Base-by-base conservation (phyloP, 2,329 filamentous ascomycete genomes). In the Pseudodiploospora longispora region DNA sequence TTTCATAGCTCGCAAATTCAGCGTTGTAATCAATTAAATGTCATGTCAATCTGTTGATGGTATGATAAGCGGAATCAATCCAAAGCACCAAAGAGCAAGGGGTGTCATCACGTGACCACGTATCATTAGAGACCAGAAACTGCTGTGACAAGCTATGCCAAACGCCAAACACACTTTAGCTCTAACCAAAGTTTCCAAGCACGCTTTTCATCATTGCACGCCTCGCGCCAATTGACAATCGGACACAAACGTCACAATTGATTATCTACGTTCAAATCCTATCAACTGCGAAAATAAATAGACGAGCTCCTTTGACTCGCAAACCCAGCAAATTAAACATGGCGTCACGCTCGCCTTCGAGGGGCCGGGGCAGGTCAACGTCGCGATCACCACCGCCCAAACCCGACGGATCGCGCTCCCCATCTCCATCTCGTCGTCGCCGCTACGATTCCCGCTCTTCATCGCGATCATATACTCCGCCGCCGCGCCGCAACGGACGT, bases 311-410 rank as follows among this genome's bases (percentile, higher is more conserved):
- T 19, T 37, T 37, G 35, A 12, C 32, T 9, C 12, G n/a, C 37
- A 39, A 30, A 27, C 31, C 27, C n/a, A 27, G 19, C n/a, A 30
- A 10, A 30, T 28, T 34, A 36, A 50, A 27, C 42, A 64, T 64
- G 61, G 48, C 52, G 30, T 54, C 52, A 29, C 52, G 45, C 29
- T 63, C 60, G 30, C 57, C 59, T 27, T 61, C 63, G n/a, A 55
- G 57, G 33, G 59, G 53, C 44, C 63, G 59, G 8, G 44, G 55
- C 32, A 57, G 59, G 45, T 64, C 64, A n/a, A 50, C 55, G 31
- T 59, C 65, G 31, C 61, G 62, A 40, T 67, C 66, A 8, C 52
- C 52, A 8, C 59, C 63, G 8, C 62, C 63, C 3, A 57, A 55
- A 12, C 65, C 65, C 19, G 53, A 57, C 30, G 40, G 50, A 32